Evolutionary conservation across 768 basidiomycete species (phyloP).

Genomic region (Mycena vitilis): DNA sequence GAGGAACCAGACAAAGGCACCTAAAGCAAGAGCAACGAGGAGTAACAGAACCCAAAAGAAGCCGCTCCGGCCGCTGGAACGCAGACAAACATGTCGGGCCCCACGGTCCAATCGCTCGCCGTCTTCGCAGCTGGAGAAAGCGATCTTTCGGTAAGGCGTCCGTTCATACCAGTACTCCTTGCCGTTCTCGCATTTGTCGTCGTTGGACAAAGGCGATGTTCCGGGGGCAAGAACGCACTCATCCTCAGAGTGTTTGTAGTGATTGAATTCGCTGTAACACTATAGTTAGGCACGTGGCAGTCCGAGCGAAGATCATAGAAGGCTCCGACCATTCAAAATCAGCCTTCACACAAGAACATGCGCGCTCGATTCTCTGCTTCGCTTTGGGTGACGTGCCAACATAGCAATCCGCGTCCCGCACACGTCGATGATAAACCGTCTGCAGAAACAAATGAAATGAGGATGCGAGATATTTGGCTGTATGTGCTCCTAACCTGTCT

Average conservation of each 20-base stretch:
- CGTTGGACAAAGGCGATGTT: slow-evolving; percentile 68
- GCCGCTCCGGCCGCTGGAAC: slow-evolving; percentile 77
- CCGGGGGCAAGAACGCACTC: slow-evolving; percentile 84
- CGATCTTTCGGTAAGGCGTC: slow-evolving; percentile 83
- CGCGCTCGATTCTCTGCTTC: slow-evolving; percentile 63
- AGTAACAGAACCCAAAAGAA: slow-evolving; percentile 89
- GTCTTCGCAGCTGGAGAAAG: slow-evolving; percentile 87
- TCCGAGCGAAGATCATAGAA: not conserved
- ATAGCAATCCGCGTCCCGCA: slow-evolving; percentile 81
- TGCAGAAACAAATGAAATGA: slow-evolving; percentile 42
- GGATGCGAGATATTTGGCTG: not conserved
- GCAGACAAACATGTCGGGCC: slow-evolving; percentile 67
- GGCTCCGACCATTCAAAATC: slow-evolving; percentile 92
- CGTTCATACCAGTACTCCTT: slow-evolving; percentile 94
- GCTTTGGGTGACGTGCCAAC: slow-evolving; percentile 78
- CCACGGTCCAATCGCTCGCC: slow-evolving; percentile 85
- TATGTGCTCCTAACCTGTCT: slow-evolving; percentile 67
- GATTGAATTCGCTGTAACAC: slow-evolving; percentile 87
- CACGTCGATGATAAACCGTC: slow-evolving; percentile 93
- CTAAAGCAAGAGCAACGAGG: slow-evolving; percentile 38
- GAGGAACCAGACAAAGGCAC: not conserved
- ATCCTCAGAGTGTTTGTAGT: slow-evolving; percentile 73
- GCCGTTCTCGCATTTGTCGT: slow-evolving; percentile 66
- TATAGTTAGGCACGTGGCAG: slow-evolving; percentile 4
- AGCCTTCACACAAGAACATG: slow-evolving; percentile 75